A percentile compares a stretch with the other conserved stretches of the same genome.
These are phyloP conservation scores for Mortierella antarctica DNA, from an alignment of 192 early-diverging fungal species.

Conservation along the genomic window DNA sequence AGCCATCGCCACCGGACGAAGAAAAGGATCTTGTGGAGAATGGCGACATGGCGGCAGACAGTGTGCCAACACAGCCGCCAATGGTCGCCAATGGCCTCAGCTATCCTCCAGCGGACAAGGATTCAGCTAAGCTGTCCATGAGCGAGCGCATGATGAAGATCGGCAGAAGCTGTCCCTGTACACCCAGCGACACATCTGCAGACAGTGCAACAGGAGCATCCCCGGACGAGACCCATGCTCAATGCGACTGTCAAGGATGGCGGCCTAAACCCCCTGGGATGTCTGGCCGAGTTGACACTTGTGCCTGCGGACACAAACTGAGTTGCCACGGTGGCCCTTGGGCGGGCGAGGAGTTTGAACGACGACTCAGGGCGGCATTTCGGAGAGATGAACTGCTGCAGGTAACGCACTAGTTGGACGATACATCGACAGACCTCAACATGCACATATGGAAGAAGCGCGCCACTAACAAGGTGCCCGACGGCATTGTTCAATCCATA, in stretches of 20 bases:
- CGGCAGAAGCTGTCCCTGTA: constrained; percentile 60
- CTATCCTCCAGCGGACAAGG: constrained; percentile 55
- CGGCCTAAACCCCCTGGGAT: constrained; percentile 48
- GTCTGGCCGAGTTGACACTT: constrained; percentile 45
- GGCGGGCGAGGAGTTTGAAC: constrained; percentile 58
- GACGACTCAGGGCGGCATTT: constrained; percentile 61
- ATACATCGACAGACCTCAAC: neutral
- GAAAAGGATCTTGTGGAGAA: constrained; percentile 6
- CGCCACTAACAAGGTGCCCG: constrained; percentile 1
- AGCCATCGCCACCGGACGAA: constrained; percentile 40
- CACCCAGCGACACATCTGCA: neutral
- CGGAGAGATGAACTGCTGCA: constrained; percentile 61
- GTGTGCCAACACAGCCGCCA: constrained; percentile 11
- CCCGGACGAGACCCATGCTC: neutral
- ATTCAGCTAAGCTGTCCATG: constrained; percentile 32
- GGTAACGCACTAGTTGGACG: constrained; percentile 11
- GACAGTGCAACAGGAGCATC: neutral
- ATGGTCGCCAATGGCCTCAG: constrained; percentile 21
- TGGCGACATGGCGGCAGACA: constrained; percentile 1
- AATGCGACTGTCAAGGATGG: constrained; percentile 64
- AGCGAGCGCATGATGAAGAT: constrained; percentile 61
- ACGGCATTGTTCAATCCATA: constrained; percentile 12
- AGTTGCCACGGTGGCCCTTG: constrained; percentile 57
- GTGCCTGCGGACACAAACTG: constrained; percentile 61
- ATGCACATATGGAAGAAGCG: neutral